Base-by-base conservation (phyloP, 2,329 filamentous ascomycete species). In the Talaromyces rugulosus region DNA sequence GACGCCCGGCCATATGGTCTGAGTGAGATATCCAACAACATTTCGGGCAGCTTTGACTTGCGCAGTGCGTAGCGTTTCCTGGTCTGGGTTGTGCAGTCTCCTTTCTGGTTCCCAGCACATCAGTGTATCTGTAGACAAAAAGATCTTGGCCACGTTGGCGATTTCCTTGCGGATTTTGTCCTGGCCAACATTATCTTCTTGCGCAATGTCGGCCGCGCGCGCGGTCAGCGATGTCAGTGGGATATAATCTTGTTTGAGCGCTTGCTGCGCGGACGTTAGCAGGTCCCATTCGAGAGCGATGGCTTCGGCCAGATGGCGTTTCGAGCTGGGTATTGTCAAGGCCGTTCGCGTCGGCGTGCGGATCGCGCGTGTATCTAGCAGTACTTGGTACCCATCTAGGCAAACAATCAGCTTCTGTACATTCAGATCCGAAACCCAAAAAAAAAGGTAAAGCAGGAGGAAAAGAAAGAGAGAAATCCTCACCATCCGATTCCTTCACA, bases 281-380 rank as follows among this genome's bases (percentile, higher is more conserved):
- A 89, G 82, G 74, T 97, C 93, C 95, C 95, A 99, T 80, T 99
- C 95, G 52, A 96, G 79, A 3, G 94, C 95, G 65, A 99, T 87
- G 61, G 91, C 91, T 52, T 88, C 83, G 28, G 94, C 94, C 44
- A 98, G 88, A 70, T 92, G 85, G 34, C 87, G 87, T 78, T 97
- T 98, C 61, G 83, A 84, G 1, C 79, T 70, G 0, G 95, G 93
- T 31, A 98, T 71, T 1, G 83, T 85, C 68, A 99, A 81, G 65
- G 91, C 81, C 72, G 93, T 92, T 59, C 87, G 87, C 7, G 81
- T 67, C 0, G 89, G 90, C 58, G 90, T 92, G 64, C 93, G 88
- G 64, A 99, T 85, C 4, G 92, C 87, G 30, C 92, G 85, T 28
- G 81, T 76, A 78, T 98, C 95, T 66, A 98, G 87, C 67, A 89